These are phyloP conservation scores for Pythium plurisporium DNA, from an alignment of 352 stramenopile genomes.

Conservation along the genomic window DNA sequence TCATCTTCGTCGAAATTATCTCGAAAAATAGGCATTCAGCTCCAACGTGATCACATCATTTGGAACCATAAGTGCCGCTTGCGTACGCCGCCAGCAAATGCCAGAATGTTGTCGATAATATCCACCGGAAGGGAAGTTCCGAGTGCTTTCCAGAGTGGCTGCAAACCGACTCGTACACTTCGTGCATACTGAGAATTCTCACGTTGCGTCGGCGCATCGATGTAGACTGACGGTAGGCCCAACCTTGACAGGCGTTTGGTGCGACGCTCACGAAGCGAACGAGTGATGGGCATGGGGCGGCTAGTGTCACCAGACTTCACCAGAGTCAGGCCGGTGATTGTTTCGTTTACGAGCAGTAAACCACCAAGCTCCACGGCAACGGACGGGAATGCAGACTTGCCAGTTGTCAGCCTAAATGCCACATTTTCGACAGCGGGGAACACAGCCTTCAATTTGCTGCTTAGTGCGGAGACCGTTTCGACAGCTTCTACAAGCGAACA, in stretches of 20 bases:
- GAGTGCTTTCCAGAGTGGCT: background rate
- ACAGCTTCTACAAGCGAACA: constrained; percentile 8
- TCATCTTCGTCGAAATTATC: no score
- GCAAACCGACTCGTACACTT: background rate
- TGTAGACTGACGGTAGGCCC: background rate
- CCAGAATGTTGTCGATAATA: background rate
- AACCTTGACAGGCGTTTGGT: background rate
- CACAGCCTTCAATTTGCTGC: background rate
- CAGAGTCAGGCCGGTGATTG: constrained; percentile 3
- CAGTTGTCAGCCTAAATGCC: constrained; percentile 6
- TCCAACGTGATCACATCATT: background rate
- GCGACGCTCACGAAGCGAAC: background rate
- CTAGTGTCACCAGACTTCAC: background rate
- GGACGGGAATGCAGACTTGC: background rate
- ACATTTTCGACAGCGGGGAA: background rate
- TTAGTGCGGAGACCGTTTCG: background rate
- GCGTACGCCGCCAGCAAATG: background rate
- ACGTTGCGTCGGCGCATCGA: background rate
- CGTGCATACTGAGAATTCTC: background rate
- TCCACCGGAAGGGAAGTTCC: background rate
- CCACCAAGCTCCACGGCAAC: background rate
- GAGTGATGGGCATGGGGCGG: background rate
- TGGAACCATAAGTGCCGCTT: constrained; percentile 11
- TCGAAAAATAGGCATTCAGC: background rate
- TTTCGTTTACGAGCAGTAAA: background rate